Base-by-base conservation (phyloP, 495 filamentous ascomycete species). In the Penicillium ochrochloron region DNA sequence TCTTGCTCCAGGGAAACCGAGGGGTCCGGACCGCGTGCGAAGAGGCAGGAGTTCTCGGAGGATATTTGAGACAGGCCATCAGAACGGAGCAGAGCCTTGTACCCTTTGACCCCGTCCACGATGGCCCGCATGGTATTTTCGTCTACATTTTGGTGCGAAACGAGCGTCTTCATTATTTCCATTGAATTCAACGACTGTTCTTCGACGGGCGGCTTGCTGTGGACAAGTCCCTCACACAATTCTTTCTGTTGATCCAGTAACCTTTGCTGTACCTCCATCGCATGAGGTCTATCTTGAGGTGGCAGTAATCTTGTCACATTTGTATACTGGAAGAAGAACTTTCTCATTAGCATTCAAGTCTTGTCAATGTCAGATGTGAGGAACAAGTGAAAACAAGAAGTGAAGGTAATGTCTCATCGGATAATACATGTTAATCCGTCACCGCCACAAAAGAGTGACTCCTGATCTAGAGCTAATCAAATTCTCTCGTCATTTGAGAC, bases 391-490 rank as follows among this genome's bases (percentile, higher is more conserved):
- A 59, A 35, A 53, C 63, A 66, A 54, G 23, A 60, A 44, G 58
- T 52, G 56, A 44, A 44, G 57, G 15, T 57, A 39, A 68, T 61
- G 68, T 78, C 77, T 79, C 73, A 54, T 83, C 80, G 78, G 79
- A 80, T 82, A 83, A 81, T 84, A 82, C 76, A 83, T 80, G 76
- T 72, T 73, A 74, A 70, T 83, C 81, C 67, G 80, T 85, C 83
- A 83, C 62, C 69, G 76, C 73, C 77, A 76, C 78, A 72, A 53
- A 51, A 51, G 60, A 63, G 79, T 76, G 77, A 75, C 81, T 84
- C 75, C 76, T 82, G 82, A 85, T 85, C 83, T 85, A 85, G 83
- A 85, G 83, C 83, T 85, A 82, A 84, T 80, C 65, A 75, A 70
- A 65, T 75, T 81, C 75, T 81, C 71, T 83, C 83, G 61, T 85